A percentile compares a stretch with the other conserved stretches of the same genome.
Conservation (phyloP, 257 asterid genomes). For the Solanum sparsipilum region DNA sequence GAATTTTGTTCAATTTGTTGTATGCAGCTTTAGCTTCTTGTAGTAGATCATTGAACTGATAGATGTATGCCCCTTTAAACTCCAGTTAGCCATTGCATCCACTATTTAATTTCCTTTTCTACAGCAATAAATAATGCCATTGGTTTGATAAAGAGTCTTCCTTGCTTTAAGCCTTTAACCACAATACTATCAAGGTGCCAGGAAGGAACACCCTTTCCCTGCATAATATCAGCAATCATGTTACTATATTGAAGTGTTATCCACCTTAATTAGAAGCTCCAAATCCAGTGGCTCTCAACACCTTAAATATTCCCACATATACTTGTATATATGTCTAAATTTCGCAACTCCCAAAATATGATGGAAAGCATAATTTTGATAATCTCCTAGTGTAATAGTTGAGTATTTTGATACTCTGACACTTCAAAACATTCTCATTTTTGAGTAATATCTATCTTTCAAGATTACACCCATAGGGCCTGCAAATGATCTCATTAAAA, state of each 20-base stretch:
- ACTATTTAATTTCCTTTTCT: background rate
- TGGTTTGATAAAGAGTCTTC: background rate
- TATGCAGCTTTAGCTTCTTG: background rate
- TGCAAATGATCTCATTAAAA: background rate
- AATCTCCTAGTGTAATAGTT: background rate
- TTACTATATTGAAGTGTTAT: background rate
- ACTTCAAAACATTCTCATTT: background rate
- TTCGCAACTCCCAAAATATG: background rate
- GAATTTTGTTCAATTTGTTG: background rate
- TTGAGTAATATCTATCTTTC: background rate
- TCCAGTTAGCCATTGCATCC: background rate
- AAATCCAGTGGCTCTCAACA: background rate
- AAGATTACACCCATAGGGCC: background rate
- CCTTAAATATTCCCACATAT: background rate
- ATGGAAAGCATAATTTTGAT: background rate
- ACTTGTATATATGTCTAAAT: background rate
- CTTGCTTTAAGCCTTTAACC: background rate
- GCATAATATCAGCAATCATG: background rate
- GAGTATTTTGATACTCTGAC: background rate
- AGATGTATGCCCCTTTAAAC: background rate
- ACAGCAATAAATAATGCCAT: background rate
- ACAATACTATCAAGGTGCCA: background rate
- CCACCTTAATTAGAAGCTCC: background rate
- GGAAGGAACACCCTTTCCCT: background rate
- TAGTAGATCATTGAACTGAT: background rate